Percentiles rank a stretch among this genome's conserved stretches.
These are phyloP conservation scores for Aspergillus felis DNA, from an alignment of 2,329 filamentous ascomycete species.

Conservation along the genomic window DNA sequence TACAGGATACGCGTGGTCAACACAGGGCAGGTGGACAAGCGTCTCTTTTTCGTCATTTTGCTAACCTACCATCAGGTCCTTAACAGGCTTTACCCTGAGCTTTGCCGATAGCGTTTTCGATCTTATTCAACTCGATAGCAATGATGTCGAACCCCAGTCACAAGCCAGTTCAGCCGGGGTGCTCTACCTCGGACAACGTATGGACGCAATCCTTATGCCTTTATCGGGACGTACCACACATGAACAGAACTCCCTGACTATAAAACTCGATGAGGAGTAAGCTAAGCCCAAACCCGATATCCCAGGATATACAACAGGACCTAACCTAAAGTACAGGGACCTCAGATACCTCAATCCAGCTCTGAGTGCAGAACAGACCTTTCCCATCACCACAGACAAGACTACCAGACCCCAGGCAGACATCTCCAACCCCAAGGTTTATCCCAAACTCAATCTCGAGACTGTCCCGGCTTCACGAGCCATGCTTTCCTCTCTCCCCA, in stretches of 20 bases:
- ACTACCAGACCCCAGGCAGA: neutral
- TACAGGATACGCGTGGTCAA: conserved; percentile 43
- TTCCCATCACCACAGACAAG: conserved; percentile 21
- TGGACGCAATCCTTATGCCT: conserved; percentile 37
- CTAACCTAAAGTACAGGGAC: conserved; percentile 22
- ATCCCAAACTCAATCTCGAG: conserved; percentile 22
- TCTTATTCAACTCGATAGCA: conserved; percentile 42
- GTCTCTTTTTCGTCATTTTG: neutral
- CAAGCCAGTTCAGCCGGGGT: conserved; percentile 35
- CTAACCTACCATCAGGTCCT: conserved; percentile 26
- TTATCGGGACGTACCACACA: conserved; percentile 1
- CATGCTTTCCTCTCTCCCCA: conserved; percentile 25
- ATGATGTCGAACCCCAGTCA: conserved; percentile 24
- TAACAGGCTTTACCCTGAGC: conserved; percentile 38
- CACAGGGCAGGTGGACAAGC: conserved; percentile 32
- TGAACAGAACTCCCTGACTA: conserved; percentile 18
- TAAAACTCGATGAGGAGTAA: conserved; percentile 38
- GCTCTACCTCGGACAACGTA: conserved; percentile 44
- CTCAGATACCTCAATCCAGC: conserved; percentile 46
- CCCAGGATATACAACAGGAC: neutral
- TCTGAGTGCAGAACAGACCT: conserved; percentile 36
- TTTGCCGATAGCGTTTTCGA: conserved; percentile 29
- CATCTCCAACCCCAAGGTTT: neutral
- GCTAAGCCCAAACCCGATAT: neutral
- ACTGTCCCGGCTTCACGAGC: conserved; percentile 21